phyloP scores from a whole-genome alignment of 495 filamentous ascomycete genomes.

The Aspergillus wentii region DNA sequence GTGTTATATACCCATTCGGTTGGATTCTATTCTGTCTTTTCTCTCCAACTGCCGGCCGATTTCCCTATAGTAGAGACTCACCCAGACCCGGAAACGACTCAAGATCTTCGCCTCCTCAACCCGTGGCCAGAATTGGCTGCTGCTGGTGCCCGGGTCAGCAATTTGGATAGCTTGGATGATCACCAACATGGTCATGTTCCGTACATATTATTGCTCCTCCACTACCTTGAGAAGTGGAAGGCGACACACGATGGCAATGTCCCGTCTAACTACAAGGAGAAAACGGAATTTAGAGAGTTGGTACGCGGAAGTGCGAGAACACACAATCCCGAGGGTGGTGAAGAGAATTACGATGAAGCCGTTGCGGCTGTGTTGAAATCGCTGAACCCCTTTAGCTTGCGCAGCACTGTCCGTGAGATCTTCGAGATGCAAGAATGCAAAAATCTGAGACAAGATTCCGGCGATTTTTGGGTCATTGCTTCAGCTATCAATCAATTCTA shows the following conservation, averaged over 20 bases:
- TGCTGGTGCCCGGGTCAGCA: conserved; percentile 53
- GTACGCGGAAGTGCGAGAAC: conserved; percentile 63
- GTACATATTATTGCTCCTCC: conserved; percentile 76
- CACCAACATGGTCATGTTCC: conserved; percentile 92
- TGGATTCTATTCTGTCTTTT: conserved; percentile 85
- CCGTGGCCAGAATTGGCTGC: conserved; percentile 82
- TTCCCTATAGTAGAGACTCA: conserved; percentile 98
- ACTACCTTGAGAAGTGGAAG: conserved; percentile 86
- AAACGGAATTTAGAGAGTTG: conserved; percentile 70
- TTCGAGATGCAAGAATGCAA: conserved; percentile 63
- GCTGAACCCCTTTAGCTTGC: conserved; percentile 60
- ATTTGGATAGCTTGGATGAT: conserved; percentile 66
- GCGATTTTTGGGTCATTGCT: conserved; percentile 86
- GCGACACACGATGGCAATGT: conserved; percentile 59
- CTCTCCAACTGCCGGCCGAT: conserved; percentile 63
- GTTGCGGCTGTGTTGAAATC: conserved; percentile 81
- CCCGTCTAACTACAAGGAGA: conserved; percentile 78
- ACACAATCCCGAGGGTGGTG: conserved; percentile 76
- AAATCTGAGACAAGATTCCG: conserved; percentile 34
- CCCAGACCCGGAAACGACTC: conserved; percentile 78
- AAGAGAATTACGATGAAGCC: conserved; percentile 97
- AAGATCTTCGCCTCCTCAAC: conserved; percentile 77
- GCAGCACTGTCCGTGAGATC: conserved; percentile 67
- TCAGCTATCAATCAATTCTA: conserved; percentile 75
- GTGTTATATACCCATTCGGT: conserved; percentile 79